Conservation (phyloP, 1,284 basidiomycete species). For the Irpex lacteus region DNA sequence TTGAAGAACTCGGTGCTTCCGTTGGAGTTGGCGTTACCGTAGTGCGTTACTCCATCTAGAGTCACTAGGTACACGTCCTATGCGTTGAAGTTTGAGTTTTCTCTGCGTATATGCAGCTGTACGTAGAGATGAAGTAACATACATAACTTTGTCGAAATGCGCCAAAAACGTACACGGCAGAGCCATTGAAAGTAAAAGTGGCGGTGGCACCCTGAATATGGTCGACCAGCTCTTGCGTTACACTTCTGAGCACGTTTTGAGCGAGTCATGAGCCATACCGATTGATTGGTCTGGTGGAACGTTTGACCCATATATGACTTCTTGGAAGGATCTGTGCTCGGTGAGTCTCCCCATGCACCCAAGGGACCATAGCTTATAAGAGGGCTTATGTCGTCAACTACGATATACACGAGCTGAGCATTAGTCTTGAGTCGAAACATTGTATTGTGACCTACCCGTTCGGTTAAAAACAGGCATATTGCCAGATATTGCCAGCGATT, state of each 20-base stretch:
- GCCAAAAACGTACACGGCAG: conserved; percentile 1
- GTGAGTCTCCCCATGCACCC: neutral
- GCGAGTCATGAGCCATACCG: neutral
- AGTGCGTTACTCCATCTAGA: neutral
- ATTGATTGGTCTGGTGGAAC: neutral
- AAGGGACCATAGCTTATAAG: neutral
- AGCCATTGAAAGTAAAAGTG: neutral
- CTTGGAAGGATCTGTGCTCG: neutral
- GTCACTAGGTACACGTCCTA: neutral
- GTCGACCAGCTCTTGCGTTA: no score
- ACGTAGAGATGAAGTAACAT: neutral
- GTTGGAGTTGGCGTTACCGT: neutral
- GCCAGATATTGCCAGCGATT: neutral
- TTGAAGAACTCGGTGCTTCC: neutral
- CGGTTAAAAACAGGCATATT: neutral
- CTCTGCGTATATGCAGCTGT: neutral
- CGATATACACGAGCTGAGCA: neutral
- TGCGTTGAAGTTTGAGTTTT: neutral
- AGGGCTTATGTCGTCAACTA: neutral
- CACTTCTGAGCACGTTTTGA: no score
- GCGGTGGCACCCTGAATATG: neutral
- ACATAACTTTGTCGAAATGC: neutral
- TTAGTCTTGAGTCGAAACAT: neutral
- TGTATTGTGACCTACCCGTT: neutral
- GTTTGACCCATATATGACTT: neutral